phyloP scores from a whole-genome alignment of 345 rosid species.

The Psidium guajava region DNA sequence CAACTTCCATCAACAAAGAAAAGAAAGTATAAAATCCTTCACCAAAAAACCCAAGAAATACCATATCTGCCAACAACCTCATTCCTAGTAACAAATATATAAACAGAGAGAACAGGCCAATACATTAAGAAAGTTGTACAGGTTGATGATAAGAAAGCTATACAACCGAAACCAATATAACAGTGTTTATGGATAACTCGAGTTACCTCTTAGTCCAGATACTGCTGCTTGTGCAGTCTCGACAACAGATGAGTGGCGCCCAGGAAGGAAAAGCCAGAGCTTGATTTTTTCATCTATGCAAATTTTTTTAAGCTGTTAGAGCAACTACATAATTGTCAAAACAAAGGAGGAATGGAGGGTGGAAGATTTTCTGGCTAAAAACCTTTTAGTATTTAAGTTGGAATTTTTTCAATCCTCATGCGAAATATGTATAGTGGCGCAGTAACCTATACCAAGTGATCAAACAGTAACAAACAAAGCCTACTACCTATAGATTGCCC shows the following conservation, averaged over 20 bases:
- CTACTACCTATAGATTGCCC: not conserved
- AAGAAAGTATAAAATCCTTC: not conserved
- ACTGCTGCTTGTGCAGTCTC: slow-evolving; percentile 79
- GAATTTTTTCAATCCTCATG: not conserved
- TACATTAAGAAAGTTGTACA: not conserved
- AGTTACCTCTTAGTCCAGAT: slow-evolving; percentile 75
- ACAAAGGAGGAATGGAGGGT: not conserved
- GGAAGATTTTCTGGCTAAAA: not conserved
- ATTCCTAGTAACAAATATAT: not conserved
- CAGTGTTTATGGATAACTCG: not conserved
- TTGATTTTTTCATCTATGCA: slow-evolving; percentile 87
- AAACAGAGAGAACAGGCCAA: not conserved
- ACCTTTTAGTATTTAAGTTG: not conserved
- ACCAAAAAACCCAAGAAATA: not conserved
- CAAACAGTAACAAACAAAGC: not conserved
- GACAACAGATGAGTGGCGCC: slow-evolving; percentile 51
- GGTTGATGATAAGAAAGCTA: not conserved
- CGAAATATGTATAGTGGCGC: not conserved
- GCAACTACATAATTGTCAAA: not conserved
- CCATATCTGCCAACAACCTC: not conserved
- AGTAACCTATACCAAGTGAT: not conserved
- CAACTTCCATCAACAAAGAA: slow-evolving; percentile 38
- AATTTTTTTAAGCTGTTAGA: not conserved
- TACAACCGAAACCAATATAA: not conserved
- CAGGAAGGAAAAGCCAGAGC: slow-evolving; percentile 98